Evolutionary conservation across 768 basidiomycete genomes (phyloP).

Genomic region (Boletellus sp.): DNA sequence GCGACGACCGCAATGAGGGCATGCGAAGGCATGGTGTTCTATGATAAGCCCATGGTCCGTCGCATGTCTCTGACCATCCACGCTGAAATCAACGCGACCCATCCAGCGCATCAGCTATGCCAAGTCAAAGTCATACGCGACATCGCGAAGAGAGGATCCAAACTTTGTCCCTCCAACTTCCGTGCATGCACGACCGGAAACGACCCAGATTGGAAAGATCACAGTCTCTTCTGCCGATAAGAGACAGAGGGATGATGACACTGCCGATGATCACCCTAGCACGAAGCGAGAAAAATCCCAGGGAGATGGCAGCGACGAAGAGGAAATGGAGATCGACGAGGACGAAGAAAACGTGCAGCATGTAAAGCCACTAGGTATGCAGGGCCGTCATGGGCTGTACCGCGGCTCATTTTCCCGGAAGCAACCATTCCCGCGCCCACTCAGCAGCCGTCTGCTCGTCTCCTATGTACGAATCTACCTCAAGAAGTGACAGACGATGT

Average conservation of each 20-base stretch:
- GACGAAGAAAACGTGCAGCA: constrained; percentile 62
- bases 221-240: constrained; percentile 47
- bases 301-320: constrained; percentile 64
- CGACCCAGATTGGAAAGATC: constrained; percentile 38
- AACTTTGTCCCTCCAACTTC: constrained; percentile 73
- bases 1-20: constrained; percentile 92
- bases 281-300: constrained; percentile 69
- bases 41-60: constrained; percentile 87
- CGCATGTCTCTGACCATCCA: constrained; percentile 1
- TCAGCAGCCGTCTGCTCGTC: constrained; percentile 54
- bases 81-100: constrained; percentile 10
- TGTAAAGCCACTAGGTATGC: constrained; percentile 46
- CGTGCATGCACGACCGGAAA: constrained; percentile 50
- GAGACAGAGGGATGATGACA: constrained; percentile 62
- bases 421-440: constrained; percentile 44
- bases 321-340: constrained; percentile 94
- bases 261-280: constrained; percentile 48
- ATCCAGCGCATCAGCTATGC: constrained; percentile 87
- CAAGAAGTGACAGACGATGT: constrained; percentile 88
- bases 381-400: constrained; percentile 9
- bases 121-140: constrained; percentile 85
- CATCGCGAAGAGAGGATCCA: constrained; percentile 72
- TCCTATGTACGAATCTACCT: constrained; percentile 84
- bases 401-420: constrained; percentile 23
- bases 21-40: constrained; percentile 90